phyloP scores from a whole-genome alignment of 805 yeast species.

The Candida rishiriensis region DNA sequence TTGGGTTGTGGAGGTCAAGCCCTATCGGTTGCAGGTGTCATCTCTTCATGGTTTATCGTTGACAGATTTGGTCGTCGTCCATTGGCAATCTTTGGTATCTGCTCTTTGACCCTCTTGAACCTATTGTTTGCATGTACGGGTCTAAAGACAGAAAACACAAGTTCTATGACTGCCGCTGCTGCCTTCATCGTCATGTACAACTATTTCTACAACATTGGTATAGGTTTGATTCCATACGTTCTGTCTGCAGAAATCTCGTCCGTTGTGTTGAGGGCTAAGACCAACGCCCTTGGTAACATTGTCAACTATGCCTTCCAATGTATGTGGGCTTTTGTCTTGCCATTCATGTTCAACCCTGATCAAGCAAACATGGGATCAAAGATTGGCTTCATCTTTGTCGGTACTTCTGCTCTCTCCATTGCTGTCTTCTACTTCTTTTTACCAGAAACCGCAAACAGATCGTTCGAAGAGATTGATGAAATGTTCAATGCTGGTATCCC shows the following conservation, averaged over 20 bases:
- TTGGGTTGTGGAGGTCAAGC: slow-evolving; percentile 29
- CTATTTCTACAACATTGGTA: slow-evolving; percentile 25
- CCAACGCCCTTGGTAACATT: slow-evolving; percentile 32
- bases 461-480: slow-evolving; percentile 56
- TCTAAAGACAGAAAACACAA: slow-evolving; percentile 8
- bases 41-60: slow-evolving; percentile 39
- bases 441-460: slow-evolving; percentile 57
- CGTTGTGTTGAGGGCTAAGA: slow-evolving; percentile 35
- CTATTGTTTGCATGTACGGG: slow-evolving; percentile 27
- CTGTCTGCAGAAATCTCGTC: slow-evolving; percentile 37
- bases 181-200: slow-evolving; percentile 23
- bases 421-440: slow-evolving; percentile 46
- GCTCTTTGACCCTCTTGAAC: slow-evolving; percentile 21
- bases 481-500: slow-evolving; percentile 37
- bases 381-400: slow-evolving; percentile 46
- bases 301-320: slow-evolving; percentile 31
- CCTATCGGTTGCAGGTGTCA: slow-evolving; percentile 28
- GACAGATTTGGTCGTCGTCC: slow-evolving; percentile 35
- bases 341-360: slow-evolving; percentile 46
- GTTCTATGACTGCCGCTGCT: slow-evolving; percentile 28
- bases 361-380: slow-evolving; percentile 46
- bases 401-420: slow-evolving; percentile 26
- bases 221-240: slow-evolving; percentile 29
- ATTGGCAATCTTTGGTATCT: slow-evolving; percentile 28
- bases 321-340: slow-evolving; percentile 36